Conservation (phyloP, 108 stramenopile genomes). For the Nitzschia sp. region DNA sequence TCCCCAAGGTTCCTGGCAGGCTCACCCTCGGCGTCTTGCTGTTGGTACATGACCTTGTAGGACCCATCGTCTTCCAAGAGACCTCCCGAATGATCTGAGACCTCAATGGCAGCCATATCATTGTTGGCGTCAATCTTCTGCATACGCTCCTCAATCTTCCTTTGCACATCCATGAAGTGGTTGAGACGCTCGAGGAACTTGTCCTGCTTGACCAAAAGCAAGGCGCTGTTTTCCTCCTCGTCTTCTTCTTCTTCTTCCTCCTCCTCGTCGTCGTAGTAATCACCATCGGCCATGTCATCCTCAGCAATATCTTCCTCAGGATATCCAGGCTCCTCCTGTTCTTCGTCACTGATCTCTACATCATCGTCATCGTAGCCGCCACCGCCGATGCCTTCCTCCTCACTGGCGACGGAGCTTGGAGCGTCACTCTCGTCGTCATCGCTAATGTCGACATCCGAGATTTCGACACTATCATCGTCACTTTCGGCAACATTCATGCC, state of each 20-base stretch:
- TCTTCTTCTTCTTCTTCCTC: conserved; percentile 26
- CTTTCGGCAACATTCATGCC: neutral
- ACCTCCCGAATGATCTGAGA: conserved; percentile 35
- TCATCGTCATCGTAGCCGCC: conserved; percentile 1
- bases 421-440: conserved; percentile 31
- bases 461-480: conserved; percentile 39
- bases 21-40: conserved; percentile 41
- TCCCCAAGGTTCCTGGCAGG: conserved; percentile 38
- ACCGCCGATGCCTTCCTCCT: neutral
- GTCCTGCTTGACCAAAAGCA: conserved; percentile 32
- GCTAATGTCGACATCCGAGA: conserved; percentile 40
- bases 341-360: conserved; percentile 13
- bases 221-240: conserved; percentile 22
- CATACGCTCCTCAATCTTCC: conserved; percentile 41
- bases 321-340: conserved; percentile 17
- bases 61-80: conserved; percentile 25
- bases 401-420: neutral
- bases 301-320: conserved; percentile 1
- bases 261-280: conserved; percentile 22
- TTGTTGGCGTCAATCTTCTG: conserved; percentile 32
- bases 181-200: conserved; percentile 42
- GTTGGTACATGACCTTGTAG: conserved; percentile 37
- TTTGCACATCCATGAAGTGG: conserved; percentile 44
- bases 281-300: conserved; percentile 16
- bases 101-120: conserved; percentile 29